Evolutionary conservation across 2,329 filamentous ascomycete genomes (phyloP).

Genomic region (Trichocomaceae sp.): DNA sequence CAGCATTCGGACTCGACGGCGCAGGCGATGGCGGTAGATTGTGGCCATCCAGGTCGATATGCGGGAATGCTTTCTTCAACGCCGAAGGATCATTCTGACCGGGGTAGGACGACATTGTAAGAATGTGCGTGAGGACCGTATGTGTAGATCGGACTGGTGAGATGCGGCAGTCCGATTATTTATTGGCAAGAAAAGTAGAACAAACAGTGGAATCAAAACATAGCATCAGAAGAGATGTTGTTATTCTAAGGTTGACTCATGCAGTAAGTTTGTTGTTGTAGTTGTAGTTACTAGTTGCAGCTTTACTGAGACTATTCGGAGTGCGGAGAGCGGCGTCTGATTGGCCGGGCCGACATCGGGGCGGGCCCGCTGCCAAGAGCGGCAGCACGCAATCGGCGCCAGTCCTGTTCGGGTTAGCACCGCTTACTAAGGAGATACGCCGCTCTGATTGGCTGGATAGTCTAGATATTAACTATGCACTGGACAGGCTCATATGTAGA

Average conservation of each 20-base stretch:
- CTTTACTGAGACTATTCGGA: too few relatives aligned
- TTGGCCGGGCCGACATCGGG: constrained; percentile 16
- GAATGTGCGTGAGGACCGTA: background rate
- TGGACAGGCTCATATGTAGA: background rate
- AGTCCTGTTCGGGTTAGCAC: background rate
- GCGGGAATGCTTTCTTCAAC: constrained; percentile 48
- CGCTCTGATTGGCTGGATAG: constrained; percentile 7
- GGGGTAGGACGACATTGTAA: constrained; percentile 33
- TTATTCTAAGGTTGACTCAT: too few relatives aligned
- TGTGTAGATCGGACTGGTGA: background rate
- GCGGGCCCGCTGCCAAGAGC: background rate
- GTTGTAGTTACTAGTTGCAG: too few relatives aligned
- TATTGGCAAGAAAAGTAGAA: background rate
- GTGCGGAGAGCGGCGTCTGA: constrained; percentile 16
- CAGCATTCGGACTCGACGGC: constrained; percentile 80
- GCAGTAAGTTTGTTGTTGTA: too few relatives aligned
- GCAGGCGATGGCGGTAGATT: constrained; percentile 85
- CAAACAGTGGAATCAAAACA: background rate
- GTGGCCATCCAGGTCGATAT: constrained; percentile 74
- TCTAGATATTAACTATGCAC: too few relatives aligned
- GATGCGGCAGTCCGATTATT: background rate
- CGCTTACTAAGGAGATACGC: constrained; percentile 8
- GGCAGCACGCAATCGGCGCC: constrained; percentile 20
- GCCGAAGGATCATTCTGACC: constrained; percentile 18
- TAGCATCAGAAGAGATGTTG: background rate